A percentile compares a stretch with the other conserved stretches of the same genome.
These are phyloP conservation scores for Phialophora expanda DNA, from an alignment of 2,329 filamentous ascomycete species.

Conservation along the genomic window DNA sequence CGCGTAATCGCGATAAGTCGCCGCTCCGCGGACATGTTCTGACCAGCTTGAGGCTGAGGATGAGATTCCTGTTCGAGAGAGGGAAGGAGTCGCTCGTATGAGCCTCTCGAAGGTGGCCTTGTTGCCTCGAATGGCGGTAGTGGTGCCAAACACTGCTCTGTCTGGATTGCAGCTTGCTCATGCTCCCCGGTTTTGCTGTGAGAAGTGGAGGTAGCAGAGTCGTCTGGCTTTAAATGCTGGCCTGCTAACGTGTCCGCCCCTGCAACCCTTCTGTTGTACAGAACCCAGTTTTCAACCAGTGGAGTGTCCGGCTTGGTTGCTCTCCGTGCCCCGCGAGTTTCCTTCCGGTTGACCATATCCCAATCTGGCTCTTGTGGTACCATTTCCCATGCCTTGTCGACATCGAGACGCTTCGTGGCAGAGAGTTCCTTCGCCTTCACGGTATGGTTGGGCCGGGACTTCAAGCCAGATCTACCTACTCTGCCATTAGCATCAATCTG, in stretches of 20 bases:
- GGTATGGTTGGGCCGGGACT: not conserved
- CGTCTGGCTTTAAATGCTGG: not conserved
- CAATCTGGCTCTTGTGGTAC: constrained; percentile 9
- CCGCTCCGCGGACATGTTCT: not conserved
- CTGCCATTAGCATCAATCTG: not conserved
- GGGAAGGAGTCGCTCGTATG: not conserved
- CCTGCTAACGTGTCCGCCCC: not conserved
- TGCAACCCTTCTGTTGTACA: constrained; percentile 1
- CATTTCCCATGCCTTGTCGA: constrained; percentile 4
- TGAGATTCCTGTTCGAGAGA: not conserved
- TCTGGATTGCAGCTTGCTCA: not conserved
- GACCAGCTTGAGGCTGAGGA: not conserved
- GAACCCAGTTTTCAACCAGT: not conserved
- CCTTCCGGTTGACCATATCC: constrained; percentile 5
- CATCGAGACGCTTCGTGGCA: not conserved
- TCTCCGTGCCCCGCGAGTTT: not conserved
- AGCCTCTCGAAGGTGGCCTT: not conserved
- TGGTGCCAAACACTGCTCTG: not conserved
- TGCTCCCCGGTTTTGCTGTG: not conserved
- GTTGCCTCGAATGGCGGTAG: not conserved
- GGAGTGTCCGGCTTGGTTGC: not conserved
- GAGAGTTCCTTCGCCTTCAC: not conserved
- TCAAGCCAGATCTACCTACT: too few species aligned
- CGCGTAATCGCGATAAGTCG: too few species aligned
- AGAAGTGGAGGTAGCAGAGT: not conserved